phyloP scores from a whole-genome alignment of 306 rosid species.

The Vachellia pachyceras region DNA sequence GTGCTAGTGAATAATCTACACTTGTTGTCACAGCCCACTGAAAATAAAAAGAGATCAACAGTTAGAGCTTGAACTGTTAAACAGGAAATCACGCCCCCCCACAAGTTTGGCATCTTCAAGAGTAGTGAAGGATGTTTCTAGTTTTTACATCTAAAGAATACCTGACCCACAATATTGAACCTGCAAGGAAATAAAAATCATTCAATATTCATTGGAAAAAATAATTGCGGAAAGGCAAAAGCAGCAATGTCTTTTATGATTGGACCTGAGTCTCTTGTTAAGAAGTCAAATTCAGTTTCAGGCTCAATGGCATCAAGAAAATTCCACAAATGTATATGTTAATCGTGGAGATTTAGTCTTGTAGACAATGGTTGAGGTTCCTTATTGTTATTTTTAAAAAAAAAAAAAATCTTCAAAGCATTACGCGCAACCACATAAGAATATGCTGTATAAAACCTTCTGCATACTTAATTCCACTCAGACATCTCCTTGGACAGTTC shows the following conservation, averaged over 20 bases:
- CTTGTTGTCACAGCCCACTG: constrained; percentile 99
- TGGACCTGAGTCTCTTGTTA: constrained; percentile 17
- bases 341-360: too few species aligned
- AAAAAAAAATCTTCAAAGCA: not conserved
- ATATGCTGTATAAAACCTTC: too few species aligned
- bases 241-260: constrained; percentile 18
- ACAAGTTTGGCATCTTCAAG: constrained; percentile 39
- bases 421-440: not conserved
- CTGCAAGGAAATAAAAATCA: constrained; percentile 59
- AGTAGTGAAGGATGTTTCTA: constrained; percentile 46
- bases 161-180: constrained; percentile 99
- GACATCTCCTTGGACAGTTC: too few species aligned
- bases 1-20: constrained; percentile 87
- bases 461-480: too few species aligned
- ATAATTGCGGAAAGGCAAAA: constrained; percentile 13
- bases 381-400: too few species aligned
- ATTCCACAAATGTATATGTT: not conserved
- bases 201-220: constrained; percentile 41
- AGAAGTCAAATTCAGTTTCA: constrained; percentile 29
- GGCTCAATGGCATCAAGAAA: constrained; percentile 22
- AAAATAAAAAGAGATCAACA: constrained; percentile 48
- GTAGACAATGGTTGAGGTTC: too few species aligned
- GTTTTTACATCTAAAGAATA: constrained; percentile 46
- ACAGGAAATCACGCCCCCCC: constrained; percentile 32
- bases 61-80: constrained; percentile 35